phyloP scores from a whole-genome alignment of 2,329 filamentous ascomycete genomes.

The Fusarium pseudoanthophilum region DNA sequence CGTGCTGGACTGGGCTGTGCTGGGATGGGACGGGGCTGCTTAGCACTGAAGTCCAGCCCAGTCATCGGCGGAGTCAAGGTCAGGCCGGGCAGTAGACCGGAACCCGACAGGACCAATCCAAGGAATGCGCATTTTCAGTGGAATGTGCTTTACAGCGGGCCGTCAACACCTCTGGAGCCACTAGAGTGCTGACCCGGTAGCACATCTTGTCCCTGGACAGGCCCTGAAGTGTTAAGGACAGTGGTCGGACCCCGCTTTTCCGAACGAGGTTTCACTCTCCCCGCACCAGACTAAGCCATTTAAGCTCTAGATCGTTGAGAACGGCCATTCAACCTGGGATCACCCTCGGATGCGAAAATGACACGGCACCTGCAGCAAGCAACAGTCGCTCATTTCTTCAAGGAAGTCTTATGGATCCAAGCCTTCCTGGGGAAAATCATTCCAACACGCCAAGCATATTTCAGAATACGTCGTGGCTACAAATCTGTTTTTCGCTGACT shows the following conservation, averaged over 20 bases:
- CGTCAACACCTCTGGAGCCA: slow-evolving; percentile 1
- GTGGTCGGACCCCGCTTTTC: slow-evolving; percentile 39
- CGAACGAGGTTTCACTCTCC: slow-evolving; percentile 42
- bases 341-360: slow-evolving; percentile 31
- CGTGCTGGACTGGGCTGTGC: background rate
- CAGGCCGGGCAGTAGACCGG: background rate
- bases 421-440: slow-evolving; percentile 24
- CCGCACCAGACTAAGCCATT: slow-evolving; percentile 43
- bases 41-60: background rate
- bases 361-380: slow-evolving; percentile 29
- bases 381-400: background rate
- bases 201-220: slow-evolving; percentile 19
- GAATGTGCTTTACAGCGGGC: slow-evolving; percentile 19
- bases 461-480: background rate
- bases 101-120: background rate
- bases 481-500: background rate
- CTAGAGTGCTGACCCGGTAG: slow-evolving; percentile 18
- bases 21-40: background rate
- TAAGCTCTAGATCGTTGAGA: slow-evolving; percentile 33
- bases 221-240: slow-evolving; percentile 8
- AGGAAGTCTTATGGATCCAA: slow-evolving; percentile 6
- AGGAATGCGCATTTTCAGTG: slow-evolving; percentile 5
- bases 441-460: slow-evolving; percentile 8
- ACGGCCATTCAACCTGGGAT: slow-evolving; percentile 14
- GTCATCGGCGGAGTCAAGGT: background rate